Evolutionary conservation across 2,329 filamentous ascomycete species (phyloP), one percentile per base, ranked within the genome.

Genomic region (Pseudogymnoascus sp.): DNA sequence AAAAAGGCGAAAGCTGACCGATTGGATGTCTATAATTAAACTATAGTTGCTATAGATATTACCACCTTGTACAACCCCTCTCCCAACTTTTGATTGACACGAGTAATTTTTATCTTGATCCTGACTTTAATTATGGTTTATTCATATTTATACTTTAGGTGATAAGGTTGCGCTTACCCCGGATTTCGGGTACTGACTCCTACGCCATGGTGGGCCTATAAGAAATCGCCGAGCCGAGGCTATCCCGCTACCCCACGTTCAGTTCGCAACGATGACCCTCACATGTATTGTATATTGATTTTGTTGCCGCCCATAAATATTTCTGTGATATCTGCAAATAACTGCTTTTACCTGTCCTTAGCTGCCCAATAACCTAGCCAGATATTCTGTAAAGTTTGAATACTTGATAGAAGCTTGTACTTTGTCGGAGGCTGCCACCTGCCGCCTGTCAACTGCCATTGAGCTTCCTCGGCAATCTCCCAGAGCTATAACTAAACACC

Each of bases 191-290:
- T 31, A 34, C 28, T 56, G 28, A 56, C 44, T n/a, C 23, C 25
- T 31, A 34, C n/a, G 50, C 50, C 50, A 56, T 34, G 7, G 50
- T 56, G 50, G 50, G 28, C n/a, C 50, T 56, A 34, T 56, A 34
- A 56, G 50, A 56, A 53, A 56, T 56, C 50, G 50, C 50, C 50
- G 50, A 56, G 50, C 50, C 50, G 50, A 56, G 50, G 50, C 50
- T 21, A 56, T 56, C 50, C 50, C 25, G 11, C 28, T 34, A 56
- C 50, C 50, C 28, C 50, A 56, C 50, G 50, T 18, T 34, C 16
- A 34, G 10, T n/a, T 56, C 28, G 5, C 50, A 11, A 31, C 28
- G 16, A 21, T 28, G n/a, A 31, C n/a, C 46, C 25, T 56, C 46
- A 56, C 46, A 56, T 56, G n/a, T 56, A 56, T 14, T 34, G 25